Conservation (phyloP, 2,329 filamentous ascomycete genomes). For the Fusarium fujikuroi region DNA sequence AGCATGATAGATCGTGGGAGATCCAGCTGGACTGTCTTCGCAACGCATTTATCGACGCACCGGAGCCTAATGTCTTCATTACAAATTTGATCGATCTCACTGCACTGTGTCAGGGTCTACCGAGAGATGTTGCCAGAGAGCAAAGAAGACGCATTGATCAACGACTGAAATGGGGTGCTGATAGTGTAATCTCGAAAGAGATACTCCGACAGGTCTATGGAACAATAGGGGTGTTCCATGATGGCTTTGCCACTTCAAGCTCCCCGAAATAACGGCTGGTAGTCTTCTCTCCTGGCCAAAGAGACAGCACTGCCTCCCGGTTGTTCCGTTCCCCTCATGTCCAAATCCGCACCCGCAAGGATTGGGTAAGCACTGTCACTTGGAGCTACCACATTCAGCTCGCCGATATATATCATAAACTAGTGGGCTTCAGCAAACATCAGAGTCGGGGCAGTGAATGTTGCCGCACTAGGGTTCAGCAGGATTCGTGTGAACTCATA, state of each 20-base stretch:
- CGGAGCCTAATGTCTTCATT: conserved; percentile 45
- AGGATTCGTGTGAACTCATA: conserved; percentile 9
- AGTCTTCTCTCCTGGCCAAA: not conserved
- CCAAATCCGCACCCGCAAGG: not conserved
- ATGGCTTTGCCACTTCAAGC: conserved; percentile 8
- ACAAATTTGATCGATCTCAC: conserved; percentile 47
- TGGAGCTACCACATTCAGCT: conserved; percentile 35
- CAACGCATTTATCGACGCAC: conserved; percentile 48
- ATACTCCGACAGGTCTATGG: conserved; percentile 42
- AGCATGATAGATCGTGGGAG: conserved; percentile 54
- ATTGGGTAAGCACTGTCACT: not conserved
- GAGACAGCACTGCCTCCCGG: not conserved
- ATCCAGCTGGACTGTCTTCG: conserved; percentile 51
- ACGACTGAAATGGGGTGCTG: conserved; percentile 48
- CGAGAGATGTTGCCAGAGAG: conserved; percentile 45
- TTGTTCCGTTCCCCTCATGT: not conserved
- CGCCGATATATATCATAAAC: conserved; percentile 14
- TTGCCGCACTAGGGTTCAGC: not conserved
- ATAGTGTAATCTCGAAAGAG: conserved; percentile 36
- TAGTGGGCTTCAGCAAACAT: not conserved
- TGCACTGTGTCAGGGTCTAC: conserved; percentile 45
- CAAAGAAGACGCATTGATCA: conserved; percentile 42
- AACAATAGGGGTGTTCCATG: conserved; percentile 33
- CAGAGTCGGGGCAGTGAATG: not conserved
- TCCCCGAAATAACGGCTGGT: conserved; percentile 2